Percentiles rank a stretch among this genome's conserved stretches.
Conservation (phyloP, 345 rosid species). For the Gossypium bickii region DNA sequence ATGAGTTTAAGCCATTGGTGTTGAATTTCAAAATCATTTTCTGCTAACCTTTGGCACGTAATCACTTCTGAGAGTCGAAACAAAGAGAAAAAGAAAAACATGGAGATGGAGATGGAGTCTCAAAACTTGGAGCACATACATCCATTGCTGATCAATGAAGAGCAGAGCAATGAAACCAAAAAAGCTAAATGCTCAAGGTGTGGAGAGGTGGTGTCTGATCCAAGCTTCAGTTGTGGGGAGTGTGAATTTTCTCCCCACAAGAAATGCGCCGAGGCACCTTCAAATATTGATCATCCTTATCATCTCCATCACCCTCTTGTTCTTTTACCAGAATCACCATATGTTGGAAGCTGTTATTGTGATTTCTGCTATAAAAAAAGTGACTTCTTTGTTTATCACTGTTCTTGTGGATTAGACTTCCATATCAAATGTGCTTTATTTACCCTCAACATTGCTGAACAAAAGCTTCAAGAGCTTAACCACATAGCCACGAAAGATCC, state of each 20-base stretch:
- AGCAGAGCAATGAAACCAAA: background rate
- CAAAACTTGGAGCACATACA: background rate
- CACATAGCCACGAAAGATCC: background rate
- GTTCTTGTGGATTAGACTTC: background rate
- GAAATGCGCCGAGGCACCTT: background rate
- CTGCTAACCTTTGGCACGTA: background rate
- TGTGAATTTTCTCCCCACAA: background rate
- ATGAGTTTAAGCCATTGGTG: no score
- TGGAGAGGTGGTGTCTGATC: background rate
- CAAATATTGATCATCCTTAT: background rate
- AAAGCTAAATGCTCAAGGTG: background rate
- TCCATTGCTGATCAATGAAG: background rate
- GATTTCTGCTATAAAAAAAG: background rate
- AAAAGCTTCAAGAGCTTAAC: background rate
- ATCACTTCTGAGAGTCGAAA: background rate
- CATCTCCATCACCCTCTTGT: background rate
- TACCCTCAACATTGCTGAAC: background rate
- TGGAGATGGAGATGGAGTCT: background rate
- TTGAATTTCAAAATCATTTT: background rate
- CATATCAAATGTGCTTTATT: slow-evolving; percentile 5
- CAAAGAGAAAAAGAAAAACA: background rate
- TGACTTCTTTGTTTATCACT: background rate
- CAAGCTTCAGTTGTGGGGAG: background rate
- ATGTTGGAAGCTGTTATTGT: background rate
- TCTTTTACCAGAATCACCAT: background rate